Conservation (phyloP, 352 stramenopile genomes). For the Phytophthora rubi region DNA sequence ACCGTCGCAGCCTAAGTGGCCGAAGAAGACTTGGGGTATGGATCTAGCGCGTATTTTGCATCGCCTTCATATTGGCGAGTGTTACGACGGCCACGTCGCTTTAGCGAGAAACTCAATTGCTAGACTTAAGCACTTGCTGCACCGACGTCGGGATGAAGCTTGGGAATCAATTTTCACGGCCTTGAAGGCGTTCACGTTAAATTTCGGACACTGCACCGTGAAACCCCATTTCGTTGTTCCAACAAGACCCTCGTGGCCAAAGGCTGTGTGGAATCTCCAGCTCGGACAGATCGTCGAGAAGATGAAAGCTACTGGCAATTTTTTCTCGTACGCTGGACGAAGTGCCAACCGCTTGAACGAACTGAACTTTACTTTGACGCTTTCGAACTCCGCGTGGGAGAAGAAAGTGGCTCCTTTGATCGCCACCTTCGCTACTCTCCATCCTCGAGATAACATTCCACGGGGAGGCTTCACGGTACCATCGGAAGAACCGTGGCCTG, state of each 20-base stretch:
- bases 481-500: conserved; percentile 30
- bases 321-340: conserved; percentile 29
- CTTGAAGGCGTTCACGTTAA: conserved; percentile 14
- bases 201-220: conserved; percentile 27
- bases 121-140: conserved; percentile 16
- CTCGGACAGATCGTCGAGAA: conserved; percentile 33
- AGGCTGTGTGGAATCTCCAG: conserved; percentile 26
- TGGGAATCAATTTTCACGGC: conserved; percentile 32
- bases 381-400: conserved; percentile 32
- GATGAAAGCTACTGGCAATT: conserved; percentile 30
- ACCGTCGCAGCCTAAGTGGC: conserved; percentile 31
- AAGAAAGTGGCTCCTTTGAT: conserved; percentile 33
- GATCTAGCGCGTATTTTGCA: conserved; percentile 29
- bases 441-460: conserved; percentile 28
- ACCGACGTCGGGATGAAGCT: conserved; percentile 24
- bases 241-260: conserved; percentile 16
- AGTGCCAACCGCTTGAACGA: conserved; percentile 24
- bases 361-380: conserved; percentile 19
- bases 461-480: conserved; percentile 25
- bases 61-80: conserved; percentile 25
- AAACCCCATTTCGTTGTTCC: conserved; percentile 31
- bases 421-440: conserved; percentile 24
- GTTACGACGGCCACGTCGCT: conserved; percentile 31
- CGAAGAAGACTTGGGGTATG: conserved; percentile 34
- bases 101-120: conserved; percentile 17